Evolutionary conservation across 805 yeast species (phyloP).

Genomic region (Myxozyma melibiosi): DNA sequence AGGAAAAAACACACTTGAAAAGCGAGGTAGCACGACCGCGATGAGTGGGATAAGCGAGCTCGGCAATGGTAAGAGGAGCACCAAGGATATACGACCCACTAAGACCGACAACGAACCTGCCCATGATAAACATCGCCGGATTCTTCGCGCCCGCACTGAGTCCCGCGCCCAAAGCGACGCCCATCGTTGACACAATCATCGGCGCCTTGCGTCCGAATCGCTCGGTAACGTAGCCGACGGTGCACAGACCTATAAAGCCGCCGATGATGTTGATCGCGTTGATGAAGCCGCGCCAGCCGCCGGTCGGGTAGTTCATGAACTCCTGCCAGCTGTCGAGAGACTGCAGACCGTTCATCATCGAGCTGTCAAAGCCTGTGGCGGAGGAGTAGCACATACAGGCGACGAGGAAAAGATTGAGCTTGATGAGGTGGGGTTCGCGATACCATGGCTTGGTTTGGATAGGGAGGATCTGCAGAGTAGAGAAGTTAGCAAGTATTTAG

Average conservation of each 20-base stretch:
- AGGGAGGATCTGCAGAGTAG: too few species aligned
- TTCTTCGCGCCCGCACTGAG: slow-evolving; percentile 6
- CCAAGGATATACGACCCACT: not conserved
- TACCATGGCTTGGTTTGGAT: too few species aligned
- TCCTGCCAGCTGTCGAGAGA: slow-evolving; percentile 14
- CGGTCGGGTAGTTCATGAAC: slow-evolving; percentile 16
- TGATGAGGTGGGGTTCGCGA: too few species aligned
- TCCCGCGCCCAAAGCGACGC: slow-evolving; percentile 5
- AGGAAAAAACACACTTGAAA: slow-evolving; percentile 47
- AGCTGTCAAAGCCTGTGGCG: slow-evolving; percentile 14
- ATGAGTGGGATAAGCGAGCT: slow-evolving; percentile 10
- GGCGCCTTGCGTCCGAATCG: slow-evolving; percentile 7
- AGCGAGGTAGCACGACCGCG: slow-evolving; percentile 45
- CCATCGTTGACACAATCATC: not conserved
- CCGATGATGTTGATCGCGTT: slow-evolving; percentile 8
- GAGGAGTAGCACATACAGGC: not conserved
- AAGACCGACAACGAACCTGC: slow-evolving; percentile 7
- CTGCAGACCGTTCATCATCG: slow-evolving; percentile 23
- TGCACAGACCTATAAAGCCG: not conserved
- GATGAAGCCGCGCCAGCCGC: slow-evolving; percentile 25
- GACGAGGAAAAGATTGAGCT: not conserved
- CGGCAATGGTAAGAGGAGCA: slow-evolving; percentile 5
- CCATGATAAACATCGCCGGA: slow-evolving; percentile 1
- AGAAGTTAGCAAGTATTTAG: too few species aligned
- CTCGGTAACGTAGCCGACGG: not conserved